phyloP scores from a whole-genome alignment of 2,329 filamentous ascomycete genomes.

The Graphilbum ipis-grandicollis region DNA sequence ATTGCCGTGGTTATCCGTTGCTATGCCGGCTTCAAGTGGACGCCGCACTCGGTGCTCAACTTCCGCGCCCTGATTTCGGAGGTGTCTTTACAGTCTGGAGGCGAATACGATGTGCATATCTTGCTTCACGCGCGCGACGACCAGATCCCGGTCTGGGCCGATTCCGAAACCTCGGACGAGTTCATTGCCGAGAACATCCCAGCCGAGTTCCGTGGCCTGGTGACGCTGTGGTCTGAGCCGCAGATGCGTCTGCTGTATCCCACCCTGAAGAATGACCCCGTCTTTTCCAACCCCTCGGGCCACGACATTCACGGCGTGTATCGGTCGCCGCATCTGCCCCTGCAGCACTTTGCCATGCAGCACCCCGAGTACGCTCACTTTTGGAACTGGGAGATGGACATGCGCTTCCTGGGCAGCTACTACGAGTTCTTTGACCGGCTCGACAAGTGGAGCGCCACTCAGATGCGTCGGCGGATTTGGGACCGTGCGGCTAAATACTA shows the following conservation, averaged over 20 bases:
- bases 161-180: conserved; percentile 53
- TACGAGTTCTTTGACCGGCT: conserved; percentile 59
- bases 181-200: conserved; percentile 54
- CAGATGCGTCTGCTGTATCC: conserved; percentile 69
- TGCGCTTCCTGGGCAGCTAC: conserved; percentile 46
- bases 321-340: conserved; percentile 43
- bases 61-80: conserved; percentile 69
- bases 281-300: conserved; percentile 34
- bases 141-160: conserved; percentile 64
- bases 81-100: conserved; percentile 58
- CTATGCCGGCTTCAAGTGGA: conserved; percentile 66
- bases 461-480: conserved; percentile 59
- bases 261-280: conserved; percentile 51
- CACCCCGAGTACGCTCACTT: conserved; percentile 49
- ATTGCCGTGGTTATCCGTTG: conserved; percentile 67
- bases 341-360: conserved; percentile 45
- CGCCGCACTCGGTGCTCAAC: conserved; percentile 60
- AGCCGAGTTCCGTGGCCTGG: conserved; percentile 60
- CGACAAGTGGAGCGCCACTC: conserved; percentile 45
- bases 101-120: conserved; percentile 71
- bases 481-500: conserved; percentile 65
- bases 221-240: conserved; percentile 68
- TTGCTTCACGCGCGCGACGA: conserved; percentile 72
- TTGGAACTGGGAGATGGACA: conserved; percentile 58
- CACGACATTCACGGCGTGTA: conserved; percentile 52